These are phyloP conservation scores for Geosmithia flava DNA, from an alignment of 2,329 filamentous ascomycete genomes.

Conservation along the genomic window DNA sequence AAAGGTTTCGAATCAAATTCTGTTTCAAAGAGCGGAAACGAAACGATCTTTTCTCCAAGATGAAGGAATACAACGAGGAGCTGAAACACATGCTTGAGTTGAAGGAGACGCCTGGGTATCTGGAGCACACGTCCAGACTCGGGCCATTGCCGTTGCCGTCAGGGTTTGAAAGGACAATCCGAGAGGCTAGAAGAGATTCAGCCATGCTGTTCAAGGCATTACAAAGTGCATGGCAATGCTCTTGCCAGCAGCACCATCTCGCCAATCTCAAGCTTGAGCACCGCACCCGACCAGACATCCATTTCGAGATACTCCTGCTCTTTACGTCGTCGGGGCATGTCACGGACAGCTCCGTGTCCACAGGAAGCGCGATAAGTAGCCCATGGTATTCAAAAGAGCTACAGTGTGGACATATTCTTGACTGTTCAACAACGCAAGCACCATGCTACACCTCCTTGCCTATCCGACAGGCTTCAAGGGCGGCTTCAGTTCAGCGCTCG, in stretches of 20 bases:
- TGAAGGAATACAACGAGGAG: not conserved
- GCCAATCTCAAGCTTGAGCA: constrained; percentile 1
- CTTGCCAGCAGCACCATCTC: not conserved
- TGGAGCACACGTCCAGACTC: too few relatives aligned
- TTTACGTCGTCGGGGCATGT: not conserved
- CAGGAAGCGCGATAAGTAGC: too few relatives aligned
- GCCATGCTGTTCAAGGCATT: not conserved
- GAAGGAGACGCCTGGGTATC: too few relatives aligned
- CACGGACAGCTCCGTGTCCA: not conserved
- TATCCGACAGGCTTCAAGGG: too few relatives aligned
- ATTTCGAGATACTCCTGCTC: not conserved
- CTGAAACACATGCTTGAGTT: too few relatives aligned
- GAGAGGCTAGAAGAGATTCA: not conserved
- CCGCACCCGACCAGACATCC: not conserved
- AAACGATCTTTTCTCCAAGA: not conserved
- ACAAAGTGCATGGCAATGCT: not conserved
- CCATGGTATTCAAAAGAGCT: not conserved
- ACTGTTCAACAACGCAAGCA: not conserved
- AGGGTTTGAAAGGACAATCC: too few relatives aligned
- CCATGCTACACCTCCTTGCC: not conserved
- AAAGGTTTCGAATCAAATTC: not conserved
- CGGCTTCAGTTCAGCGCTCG: too few relatives aligned
- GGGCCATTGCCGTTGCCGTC: too few relatives aligned
- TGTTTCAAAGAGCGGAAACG: not conserved
- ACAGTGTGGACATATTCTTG: not conserved